Base-by-base conservation (phyloP, 2,329 filamentous ascomycete genomes). In the Balansia obtecta region DNA sequence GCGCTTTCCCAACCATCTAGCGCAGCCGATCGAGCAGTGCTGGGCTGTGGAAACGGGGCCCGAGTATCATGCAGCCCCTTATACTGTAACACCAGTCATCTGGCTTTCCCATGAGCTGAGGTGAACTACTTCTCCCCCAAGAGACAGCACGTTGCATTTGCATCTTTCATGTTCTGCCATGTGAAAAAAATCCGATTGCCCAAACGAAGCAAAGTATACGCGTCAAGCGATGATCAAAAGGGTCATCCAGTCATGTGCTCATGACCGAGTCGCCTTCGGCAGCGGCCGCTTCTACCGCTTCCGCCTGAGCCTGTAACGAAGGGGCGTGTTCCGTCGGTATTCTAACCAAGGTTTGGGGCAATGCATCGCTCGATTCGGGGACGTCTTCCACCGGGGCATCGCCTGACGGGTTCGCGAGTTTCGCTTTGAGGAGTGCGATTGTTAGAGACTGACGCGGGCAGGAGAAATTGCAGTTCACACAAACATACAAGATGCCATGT, bases 301-400 rank as follows among this genome's bases (percentile, higher is more conserved):
- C 78, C 13, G 77, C 72, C 46, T 81, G 78, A 18, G 78, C 79
- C 56, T 83, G 80, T 7, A 85, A 63, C 22, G 78, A 70, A 27
- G 80, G 80, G 12, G 80, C 81, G 66, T 90, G 86, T 57, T 91
- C 85, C 15, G 86, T 89, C 1, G 88, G 88, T 57, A 93, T 91
- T 55, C 88, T 80, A 37, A 94, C 88, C 15, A 94, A 74, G 16
- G 87, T 91, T 62, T 91, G 85, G 1, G 88, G 88, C 40, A 93
- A 71, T 40, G 78, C 69, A n/a, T 74, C 60, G 50, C 68, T 57
- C 48, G 73, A 65, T 55, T 68, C 65, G 37, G 45, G 11, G 27
- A 34, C 34, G 41, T 71, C 66, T 47, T 65, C 62, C 30, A 46
- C 46, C 4, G 55, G 45, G 33, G 55, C 44, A 18, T 70, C 66